These are phyloP conservation scores for Pochonia chlamydosporia DNA, from an alignment of 2,329 filamentous ascomycete species.

Conservation along the genomic window DNA sequence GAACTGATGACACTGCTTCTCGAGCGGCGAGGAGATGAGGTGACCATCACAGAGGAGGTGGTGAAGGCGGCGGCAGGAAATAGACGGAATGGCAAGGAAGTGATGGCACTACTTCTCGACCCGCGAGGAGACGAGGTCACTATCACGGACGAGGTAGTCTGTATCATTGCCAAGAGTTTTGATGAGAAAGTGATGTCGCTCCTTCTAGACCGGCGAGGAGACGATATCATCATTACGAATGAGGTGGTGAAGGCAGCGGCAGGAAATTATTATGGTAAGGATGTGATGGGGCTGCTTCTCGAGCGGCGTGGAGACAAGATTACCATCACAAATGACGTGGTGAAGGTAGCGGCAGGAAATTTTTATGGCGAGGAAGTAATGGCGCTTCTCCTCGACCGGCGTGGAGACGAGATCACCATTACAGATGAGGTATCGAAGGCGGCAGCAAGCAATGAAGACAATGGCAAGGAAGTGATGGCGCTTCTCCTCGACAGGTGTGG, in stretches of 20 bases:
- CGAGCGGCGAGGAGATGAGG: background rate
- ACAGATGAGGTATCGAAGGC: slow-evolving; percentile 10
- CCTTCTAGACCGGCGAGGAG: slow-evolving; percentile 5
- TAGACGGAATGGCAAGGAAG: background rate
- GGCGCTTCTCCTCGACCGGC: slow-evolving; percentile 8
- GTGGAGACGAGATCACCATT: slow-evolving; percentile 9
- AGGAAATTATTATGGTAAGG: slow-evolving; percentile 4
- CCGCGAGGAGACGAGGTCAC: slow-evolving; percentile 7
- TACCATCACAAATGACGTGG: slow-evolving; percentile 4
- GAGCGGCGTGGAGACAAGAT: slow-evolving; percentile 2
- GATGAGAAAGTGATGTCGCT: slow-evolving; percentile 5
- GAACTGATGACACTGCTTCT: too few species aligned
- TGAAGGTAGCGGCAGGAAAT: slow-evolving; percentile 1
- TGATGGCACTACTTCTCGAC: too few species aligned
- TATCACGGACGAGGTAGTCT: slow-evolving; percentile 7
- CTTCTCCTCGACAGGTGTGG: background rate
- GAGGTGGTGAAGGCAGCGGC: background rate
- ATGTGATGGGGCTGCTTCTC: slow-evolving; percentile 8
- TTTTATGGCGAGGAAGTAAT: slow-evolving; percentile 4
- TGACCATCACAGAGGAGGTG: too few species aligned
- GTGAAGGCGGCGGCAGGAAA: slow-evolving; percentile 6
- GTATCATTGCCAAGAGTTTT: slow-evolving; percentile 5
- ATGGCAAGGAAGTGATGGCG: slow-evolving; percentile 6
- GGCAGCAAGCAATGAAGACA: slow-evolving; percentile 7
- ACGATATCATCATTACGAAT: slow-evolving; percentile 9